Conservation (phyloP, 2,329 filamentous ascomycete species). For the Teratosphaeria pseudoeucalypti region DNA sequence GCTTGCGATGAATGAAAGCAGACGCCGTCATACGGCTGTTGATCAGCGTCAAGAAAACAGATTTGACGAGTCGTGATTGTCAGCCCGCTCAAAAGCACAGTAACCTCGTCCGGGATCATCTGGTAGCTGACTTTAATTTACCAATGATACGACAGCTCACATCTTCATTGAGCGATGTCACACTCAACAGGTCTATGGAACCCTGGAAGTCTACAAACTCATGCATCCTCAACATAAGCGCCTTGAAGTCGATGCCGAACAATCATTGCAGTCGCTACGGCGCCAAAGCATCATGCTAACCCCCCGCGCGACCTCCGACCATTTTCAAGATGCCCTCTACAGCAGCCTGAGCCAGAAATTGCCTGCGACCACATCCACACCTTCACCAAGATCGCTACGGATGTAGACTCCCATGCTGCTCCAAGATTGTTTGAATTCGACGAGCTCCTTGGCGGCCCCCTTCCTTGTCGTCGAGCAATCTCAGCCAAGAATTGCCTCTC, state of each 20-base stretch:
- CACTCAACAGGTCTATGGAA: not conserved
- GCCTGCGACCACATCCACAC: no score
- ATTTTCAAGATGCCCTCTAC: not conserved
- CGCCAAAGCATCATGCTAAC: not conserved
- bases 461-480: not conserved
- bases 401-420: no score
- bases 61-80: no score
- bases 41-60: not conserved
- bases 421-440: no score
- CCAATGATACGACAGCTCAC: no score
- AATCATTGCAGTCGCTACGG: not conserved
- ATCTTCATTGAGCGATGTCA: not conserved
- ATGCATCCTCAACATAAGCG: no score
- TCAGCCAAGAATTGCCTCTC: not conserved
- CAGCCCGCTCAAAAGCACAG: no score
- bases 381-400: no score
- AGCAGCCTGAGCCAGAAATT: not conserved
- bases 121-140: no score
- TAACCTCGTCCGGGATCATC: no score
- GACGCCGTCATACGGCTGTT: not conserved
- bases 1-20: slow-evolving; percentile 38
- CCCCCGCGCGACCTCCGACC: not conserved
- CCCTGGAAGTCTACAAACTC: no score
- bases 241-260: not conserved
- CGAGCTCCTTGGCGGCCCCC: no score